These are phyloP conservation scores for Collybia nuda DNA, from an alignment of 768 basidiomycete species.

Conservation along the genomic window DNA sequence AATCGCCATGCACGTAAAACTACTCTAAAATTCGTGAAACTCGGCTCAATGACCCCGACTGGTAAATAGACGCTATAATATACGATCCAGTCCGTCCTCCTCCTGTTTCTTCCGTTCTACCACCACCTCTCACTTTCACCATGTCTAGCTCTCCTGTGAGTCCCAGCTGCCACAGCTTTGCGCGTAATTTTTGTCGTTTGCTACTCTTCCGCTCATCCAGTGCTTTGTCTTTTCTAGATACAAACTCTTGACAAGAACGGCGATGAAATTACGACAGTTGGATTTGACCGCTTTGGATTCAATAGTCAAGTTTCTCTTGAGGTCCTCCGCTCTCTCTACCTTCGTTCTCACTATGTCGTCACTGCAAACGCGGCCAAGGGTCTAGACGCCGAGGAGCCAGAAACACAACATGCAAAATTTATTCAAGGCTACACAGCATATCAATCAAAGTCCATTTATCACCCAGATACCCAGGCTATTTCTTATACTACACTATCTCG, in stretches of 20 bases:
- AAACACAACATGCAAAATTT: slow-evolving; percentile 53
- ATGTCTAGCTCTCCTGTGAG: slow-evolving; percentile 27
- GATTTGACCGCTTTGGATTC: slow-evolving; percentile 86
- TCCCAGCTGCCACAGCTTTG: no score
- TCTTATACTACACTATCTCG: slow-evolving; percentile 91
- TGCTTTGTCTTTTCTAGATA: slow-evolving; percentile 38
- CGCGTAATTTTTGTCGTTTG: slow-evolving; percentile 2
- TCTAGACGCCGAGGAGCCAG: slow-evolving; percentile 37
- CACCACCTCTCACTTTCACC: slow-evolving; percentile 11
- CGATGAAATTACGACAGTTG: slow-evolving; percentile 74
- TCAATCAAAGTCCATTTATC: slow-evolving; percentile 85
- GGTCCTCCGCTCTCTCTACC: slow-evolving; percentile 82
- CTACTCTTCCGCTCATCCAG: slow-evolving; percentile 6
- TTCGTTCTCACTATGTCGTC: slow-evolving; percentile 75
- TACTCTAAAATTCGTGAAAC: neutral
- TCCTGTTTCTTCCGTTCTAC: slow-evolving; percentile 14
- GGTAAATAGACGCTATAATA: neutral
- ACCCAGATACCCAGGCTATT: slow-evolving; percentile 77
- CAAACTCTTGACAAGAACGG: slow-evolving; percentile 74
- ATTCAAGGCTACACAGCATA: slow-evolving; percentile 50
- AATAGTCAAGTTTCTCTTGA: slow-evolving; percentile 83
- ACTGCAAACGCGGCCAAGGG: slow-evolving; percentile 33
- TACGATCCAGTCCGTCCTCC: slow-evolving; percentile 6
- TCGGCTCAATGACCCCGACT: slow-evolving; percentile 9
- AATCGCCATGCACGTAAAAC: neutral